phyloP scores from a whole-genome alignment of 2,329 filamentous ascomycete genomes.

The Monosporascus cannonballus region DNA sequence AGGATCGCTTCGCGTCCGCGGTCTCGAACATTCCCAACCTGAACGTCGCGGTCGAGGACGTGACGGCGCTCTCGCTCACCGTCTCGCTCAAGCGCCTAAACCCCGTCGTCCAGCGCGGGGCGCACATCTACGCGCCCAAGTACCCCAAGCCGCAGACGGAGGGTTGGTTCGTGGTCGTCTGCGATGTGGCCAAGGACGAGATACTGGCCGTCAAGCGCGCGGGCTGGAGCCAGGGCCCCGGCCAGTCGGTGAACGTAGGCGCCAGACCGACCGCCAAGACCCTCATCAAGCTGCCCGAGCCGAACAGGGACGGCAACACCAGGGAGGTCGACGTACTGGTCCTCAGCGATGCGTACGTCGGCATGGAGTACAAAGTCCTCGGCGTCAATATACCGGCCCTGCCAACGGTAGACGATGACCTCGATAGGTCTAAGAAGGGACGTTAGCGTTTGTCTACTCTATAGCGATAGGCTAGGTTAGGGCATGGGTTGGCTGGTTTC shows the following conservation, averaged over 20 bases:
- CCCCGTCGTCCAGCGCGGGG: slow-evolving; percentile 55
- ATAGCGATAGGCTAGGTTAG: background rate
- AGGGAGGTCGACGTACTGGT: slow-evolving; percentile 68
- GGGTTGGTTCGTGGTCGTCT: slow-evolving; percentile 82
- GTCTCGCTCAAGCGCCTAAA: slow-evolving; percentile 64
- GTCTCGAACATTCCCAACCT: slow-evolving; percentile 64
- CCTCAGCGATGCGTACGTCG: slow-evolving; percentile 82
- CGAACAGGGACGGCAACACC: slow-evolving; percentile 32
- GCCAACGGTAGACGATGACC: slow-evolving; percentile 42
- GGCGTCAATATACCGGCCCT: slow-evolving; percentile 46
- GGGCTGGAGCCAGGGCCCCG: slow-evolving; percentile 51
- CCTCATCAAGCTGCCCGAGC: slow-evolving; percentile 54
- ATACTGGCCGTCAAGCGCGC: slow-evolving; percentile 82
- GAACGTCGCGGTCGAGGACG: slow-evolving; percentile 51
- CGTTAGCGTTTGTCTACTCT: slow-evolving; percentile 6
- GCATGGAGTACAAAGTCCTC: slow-evolving; percentile 52
- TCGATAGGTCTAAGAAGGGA: slow-evolving; percentile 36
- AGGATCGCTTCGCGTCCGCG: slow-evolving; percentile 50
- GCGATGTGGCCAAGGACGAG: slow-evolving; percentile 62
- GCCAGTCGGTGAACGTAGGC: slow-evolving; percentile 30
- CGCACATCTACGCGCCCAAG: slow-evolving; percentile 74
- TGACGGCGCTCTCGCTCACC: slow-evolving; percentile 57
- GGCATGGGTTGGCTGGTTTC: too few relatives aligned
- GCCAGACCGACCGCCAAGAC: slow-evolving; percentile 47
- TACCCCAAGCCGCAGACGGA: slow-evolving; percentile 95